phyloP scores from a whole-genome alignment of 768 basidiomycete species.

The Termitomyces sp. region DNA sequence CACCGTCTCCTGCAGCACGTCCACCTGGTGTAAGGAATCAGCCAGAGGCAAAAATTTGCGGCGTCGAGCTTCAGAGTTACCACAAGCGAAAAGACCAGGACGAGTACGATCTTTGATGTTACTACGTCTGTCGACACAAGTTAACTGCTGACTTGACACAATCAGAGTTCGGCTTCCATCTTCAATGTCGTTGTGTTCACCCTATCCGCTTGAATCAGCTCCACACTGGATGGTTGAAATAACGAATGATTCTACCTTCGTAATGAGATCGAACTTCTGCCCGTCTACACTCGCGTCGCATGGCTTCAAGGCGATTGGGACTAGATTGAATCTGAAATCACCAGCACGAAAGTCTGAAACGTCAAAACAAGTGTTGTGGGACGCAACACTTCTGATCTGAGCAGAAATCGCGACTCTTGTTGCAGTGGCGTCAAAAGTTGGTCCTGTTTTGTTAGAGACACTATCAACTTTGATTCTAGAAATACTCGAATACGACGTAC shows the following conservation, averaged over 20 bases:
- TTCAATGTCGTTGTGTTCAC: conserved; percentile 22
- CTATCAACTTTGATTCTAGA: neutral
- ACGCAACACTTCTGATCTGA: conserved; percentile 20
- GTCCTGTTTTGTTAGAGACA: conserved; percentile 10
- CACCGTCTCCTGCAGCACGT: conserved; percentile 22
- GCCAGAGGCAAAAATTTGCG: neutral
- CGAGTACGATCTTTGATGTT: conserved; percentile 20
- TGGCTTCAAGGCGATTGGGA: conserved; percentile 19
- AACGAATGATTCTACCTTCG: conserved; percentile 12
- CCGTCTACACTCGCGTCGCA: conserved; percentile 21
- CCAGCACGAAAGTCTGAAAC: conserved; percentile 25
- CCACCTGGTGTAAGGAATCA: conserved; percentile 13
- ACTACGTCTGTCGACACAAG: conserved; percentile 20
- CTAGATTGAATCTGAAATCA: conserved; percentile 25
- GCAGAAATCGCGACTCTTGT: conserved; percentile 20
- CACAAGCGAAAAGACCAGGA: conserved; percentile 22
- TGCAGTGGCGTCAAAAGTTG: conserved; percentile 23
- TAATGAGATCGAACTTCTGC: conserved; percentile 28
- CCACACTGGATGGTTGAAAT: neutral
- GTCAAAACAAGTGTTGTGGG: conserved; percentile 21
- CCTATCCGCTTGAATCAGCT: conserved; percentile 6
- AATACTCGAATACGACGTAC: neutral
- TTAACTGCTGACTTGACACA: conserved; percentile 24
- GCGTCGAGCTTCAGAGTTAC: conserved; percentile 5
- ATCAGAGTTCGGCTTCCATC: conserved; percentile 21